Evolutionary conservation across 2,329 filamentous ascomycete species (phyloP), one percentile per base, ranked within the genome.

Genomic region (Aspergillus costaricaensis): DNA sequence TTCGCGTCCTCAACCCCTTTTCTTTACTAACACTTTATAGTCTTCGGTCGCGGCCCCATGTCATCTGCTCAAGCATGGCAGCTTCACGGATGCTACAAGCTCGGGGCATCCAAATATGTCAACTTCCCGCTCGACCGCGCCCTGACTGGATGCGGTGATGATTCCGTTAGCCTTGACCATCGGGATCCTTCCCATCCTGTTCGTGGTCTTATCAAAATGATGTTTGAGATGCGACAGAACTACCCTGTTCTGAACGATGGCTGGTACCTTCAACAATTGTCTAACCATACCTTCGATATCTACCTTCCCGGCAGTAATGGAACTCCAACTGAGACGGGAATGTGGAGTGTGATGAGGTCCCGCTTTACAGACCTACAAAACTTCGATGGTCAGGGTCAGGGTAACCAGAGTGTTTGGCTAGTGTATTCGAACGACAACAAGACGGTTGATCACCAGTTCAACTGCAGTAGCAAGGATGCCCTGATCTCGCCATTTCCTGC

Each of bases 21-120:
- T 12, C 38, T 4, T n/a, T 10, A 5, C 25, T 55, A 19, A 55
- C 25, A 12, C 4, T 36, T 4, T 8, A 30, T 30, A 55, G 53
- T 88, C 36, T 88, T 85, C 67, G 86, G 86, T 21, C 82, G 86
- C 66, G 83, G 85, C 67, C 75, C 86, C 2, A 87, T 88, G 81
- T 81, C 83, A 5, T 80, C 85, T 2, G 78, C 84, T 1, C 81
- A 81, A 3, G 86, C 86, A 3, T 88, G 86, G 86, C 83, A 86
- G 65, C 78, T 81, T 47, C 86, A 88, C 63, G 86, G 86, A 10
- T 88, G 86, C 71, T 88, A 88, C 73, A 76, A 75, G 12, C 76
- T 87, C 5, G 78, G 79, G 14, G 82, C 82, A 36, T 79, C 79
- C 1, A 83, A 86, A 62, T 85, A 87, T 67, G 82, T 79, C 64